A percentile compares a stretch with the other conserved stretches of the same genome.
Evolutionary conservation across 768 basidiomycete genomes (phyloP).

Genomic region (Xerocomus brunneocitrinus): DNA sequence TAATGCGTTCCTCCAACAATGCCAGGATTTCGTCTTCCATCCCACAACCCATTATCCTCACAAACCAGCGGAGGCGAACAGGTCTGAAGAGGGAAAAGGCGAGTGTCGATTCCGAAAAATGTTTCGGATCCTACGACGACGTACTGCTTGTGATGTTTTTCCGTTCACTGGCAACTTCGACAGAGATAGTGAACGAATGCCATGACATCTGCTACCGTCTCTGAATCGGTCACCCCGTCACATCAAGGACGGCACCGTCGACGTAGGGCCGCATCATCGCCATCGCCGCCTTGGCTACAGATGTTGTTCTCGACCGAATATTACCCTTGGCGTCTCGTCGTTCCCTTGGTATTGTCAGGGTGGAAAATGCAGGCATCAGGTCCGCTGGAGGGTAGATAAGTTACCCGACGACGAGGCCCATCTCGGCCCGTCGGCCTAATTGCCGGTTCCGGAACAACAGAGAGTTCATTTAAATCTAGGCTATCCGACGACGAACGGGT

Average conservation of each 20-base stretch:
- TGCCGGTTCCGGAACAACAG: background rate
- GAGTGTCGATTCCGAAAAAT: background rate
- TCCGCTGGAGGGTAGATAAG: background rate
- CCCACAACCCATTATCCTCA: background rate
- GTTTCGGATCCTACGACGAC: slow-evolving; percentile 1
- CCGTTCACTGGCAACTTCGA: background rate
- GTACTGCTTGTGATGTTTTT: background rate
- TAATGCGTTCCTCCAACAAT: background rate
- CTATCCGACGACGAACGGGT: slow-evolving; percentile 6
- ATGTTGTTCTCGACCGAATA: background rate
- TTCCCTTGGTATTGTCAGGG: background rate
- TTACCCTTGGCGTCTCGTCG: background rate
- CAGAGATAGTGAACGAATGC: background rate
- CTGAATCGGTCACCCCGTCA: background rate
- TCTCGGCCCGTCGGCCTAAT: background rate
- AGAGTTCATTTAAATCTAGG: background rate
- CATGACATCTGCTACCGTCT: background rate
- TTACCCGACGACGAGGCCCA: background rate
- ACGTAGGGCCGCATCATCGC: background rate
- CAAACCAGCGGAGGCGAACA: background rate
- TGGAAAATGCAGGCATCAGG: background rate
- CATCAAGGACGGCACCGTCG: background rate
- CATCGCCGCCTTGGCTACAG: background rate
- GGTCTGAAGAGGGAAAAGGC: background rate
- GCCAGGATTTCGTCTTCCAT: background rate